Conservation (phyloP, 257 asterid genomes). For the Nicotiana obtusifolia region DNA sequence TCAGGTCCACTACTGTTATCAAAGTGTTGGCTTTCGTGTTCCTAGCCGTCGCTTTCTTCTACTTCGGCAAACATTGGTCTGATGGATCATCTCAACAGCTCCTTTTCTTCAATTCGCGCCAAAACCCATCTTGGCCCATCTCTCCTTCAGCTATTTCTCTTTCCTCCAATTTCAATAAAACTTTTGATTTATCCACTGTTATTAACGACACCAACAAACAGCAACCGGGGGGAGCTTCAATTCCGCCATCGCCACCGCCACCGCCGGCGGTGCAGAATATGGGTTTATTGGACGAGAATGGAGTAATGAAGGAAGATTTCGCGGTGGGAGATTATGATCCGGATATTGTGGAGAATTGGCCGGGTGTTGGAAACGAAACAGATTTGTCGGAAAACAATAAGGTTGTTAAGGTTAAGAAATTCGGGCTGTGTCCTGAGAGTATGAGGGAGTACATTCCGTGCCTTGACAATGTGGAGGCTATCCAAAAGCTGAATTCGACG, state of each 20-base stretch:
- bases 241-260: constrained; percentile 20
- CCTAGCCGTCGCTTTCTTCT: constrained; percentile 54
- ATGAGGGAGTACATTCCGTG: constrained; percentile 93
- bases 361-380: constrained; percentile 43
- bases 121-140: constrained; percentile 7
- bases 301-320: constrained; percentile 70
- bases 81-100: constrained; percentile 46
- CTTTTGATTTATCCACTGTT: constrained; percentile 37
- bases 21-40: constrained; percentile 43
- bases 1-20: constrained; percentile 45
- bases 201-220: constrained; percentile 27
- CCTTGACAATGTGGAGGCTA: constrained; percentile 76
- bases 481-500: constrained; percentile 48
- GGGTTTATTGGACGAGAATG: constrained; percentile 90
- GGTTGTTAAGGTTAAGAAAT: constrained; percentile 53
- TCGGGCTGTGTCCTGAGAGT: constrained; percentile 46
- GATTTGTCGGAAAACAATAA: constrained; percentile 14
- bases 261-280: constrained; percentile 50
- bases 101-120: constrained; percentile 51
- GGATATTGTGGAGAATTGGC: constrained; percentile 47
- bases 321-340: constrained; percentile 75
- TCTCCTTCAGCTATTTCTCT: constrained; percentile 23
- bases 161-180: constrained; percentile 55
- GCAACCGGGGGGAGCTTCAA: not conserved
- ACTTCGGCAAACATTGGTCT: constrained; percentile 61